Evolutionary conservation across 768 basidiomycete species (phyloP), one percentile per base, ranked within the genome.

Genomic region (Dacryopinax primogenitus): DNA sequence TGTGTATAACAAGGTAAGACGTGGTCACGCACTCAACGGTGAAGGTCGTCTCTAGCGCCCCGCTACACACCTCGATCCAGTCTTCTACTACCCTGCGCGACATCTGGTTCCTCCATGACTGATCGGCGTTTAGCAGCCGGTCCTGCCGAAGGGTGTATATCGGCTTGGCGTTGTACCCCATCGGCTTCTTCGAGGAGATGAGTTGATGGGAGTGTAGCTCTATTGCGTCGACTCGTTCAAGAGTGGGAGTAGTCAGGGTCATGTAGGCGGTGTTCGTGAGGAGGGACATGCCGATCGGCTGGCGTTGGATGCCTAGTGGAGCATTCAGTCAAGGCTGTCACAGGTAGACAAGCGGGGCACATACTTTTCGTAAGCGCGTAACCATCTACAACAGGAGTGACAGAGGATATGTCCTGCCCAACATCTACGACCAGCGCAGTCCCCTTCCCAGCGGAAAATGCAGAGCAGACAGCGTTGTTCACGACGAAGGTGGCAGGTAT

Each of bases 361-460:
- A 47, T 47, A 87, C 95, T 95, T 83, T 95, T 96, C 71, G 94
- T 82, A 45, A 99, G 83, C 44, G 98, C 96, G 71, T 97, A 99
- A 2, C 96, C 96, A 70, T 99, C 96, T 2, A 94, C 92, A 21
- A 99, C 88, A 3, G 96, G 96, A 0, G 92, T 92, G 15, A 95
- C 90, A 70, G 90, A 95, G 15, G 88, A 88, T 73, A 86, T 84
- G 13, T 88, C 83, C 68, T 92, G 87, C 3, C 96, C 96, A 58
- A 98, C 83, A 70, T 99, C 96, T 41, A 99, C 84, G 1, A 99
- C 91, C 58, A 98, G 80, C 1, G 96, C 94, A n/a, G 96, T 93
- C 1, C 93, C 94, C 73, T 92, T 94, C 32, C 96, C 96, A 63
- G 94, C 88, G 16, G 95, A 91, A 74, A 99, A 99, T 1, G 95